Evolutionary conservation across 2,329 filamentous ascomycete species (phyloP).

Genomic region (Botryotinia calthae): DNA sequence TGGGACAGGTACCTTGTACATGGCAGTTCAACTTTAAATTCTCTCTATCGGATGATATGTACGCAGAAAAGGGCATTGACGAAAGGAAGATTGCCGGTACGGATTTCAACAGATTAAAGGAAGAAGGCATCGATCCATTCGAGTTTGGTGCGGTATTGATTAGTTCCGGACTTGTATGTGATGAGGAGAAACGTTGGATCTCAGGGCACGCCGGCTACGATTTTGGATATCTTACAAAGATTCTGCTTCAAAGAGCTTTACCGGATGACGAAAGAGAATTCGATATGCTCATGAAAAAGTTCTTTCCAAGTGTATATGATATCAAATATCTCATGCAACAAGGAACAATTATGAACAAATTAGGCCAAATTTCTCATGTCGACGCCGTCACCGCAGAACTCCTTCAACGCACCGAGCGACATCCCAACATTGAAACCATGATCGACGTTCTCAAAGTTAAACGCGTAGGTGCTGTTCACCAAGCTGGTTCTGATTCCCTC

Average conservation of each 20-base stretch:
- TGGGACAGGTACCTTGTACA: constrained; percentile 69
- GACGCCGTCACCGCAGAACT: constrained; percentile 69
- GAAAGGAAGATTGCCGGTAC: constrained; percentile 90
- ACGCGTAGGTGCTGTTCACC: constrained; percentile 82
- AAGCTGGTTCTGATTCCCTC: constrained; percentile 89
- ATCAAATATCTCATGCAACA: constrained; percentile 97
- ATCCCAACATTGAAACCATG: constrained; percentile 89
- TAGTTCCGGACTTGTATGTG: constrained; percentile 84
- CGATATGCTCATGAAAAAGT: constrained; percentile 81
- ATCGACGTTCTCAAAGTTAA: constrained; percentile 91
- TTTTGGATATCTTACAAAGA: constrained; percentile 95
- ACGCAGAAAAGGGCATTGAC: constrained; percentile 90
- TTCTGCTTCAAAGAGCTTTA: constrained; percentile 77
- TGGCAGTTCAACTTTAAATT: constrained; percentile 99
- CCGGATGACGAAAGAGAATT: constrained; percentile 90
- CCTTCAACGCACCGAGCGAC: constrained; percentile 80
- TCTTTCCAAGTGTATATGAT: constrained; percentile 91
- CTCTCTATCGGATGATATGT: constrained; percentile 94
- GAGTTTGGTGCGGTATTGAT: constrained; percentile 89
- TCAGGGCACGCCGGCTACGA: constrained; percentile 98
- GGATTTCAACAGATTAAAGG: constrained; percentile 79
- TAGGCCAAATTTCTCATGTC: constrained; percentile 59
- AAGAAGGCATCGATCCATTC: constrained; percentile 84
- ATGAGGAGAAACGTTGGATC: constrained; percentile 89
- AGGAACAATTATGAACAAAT: constrained; percentile 68